These are phyloP conservation scores for Lichenothelia convexa DNA, from an alignment of 495 filamentous ascomycete species.

Conservation along the genomic window DNA sequence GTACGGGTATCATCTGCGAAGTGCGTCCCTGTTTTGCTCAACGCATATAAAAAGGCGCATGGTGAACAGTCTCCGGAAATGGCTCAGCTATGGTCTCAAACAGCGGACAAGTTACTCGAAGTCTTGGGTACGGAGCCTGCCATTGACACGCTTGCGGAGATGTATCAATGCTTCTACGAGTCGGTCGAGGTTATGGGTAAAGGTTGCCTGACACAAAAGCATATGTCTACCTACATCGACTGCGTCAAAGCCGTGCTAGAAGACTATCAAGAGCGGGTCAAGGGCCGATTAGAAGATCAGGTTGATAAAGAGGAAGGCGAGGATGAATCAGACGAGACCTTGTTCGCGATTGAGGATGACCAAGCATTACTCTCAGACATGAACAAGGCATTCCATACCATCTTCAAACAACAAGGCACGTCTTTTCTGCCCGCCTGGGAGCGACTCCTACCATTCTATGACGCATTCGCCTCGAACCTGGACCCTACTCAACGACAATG, in stretches of 20 bases:
- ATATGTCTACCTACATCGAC: conserved; percentile 76
- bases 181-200: conserved; percentile 86
- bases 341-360: conserved; percentile 92
- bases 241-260: conserved; percentile 65
- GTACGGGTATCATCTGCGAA: conserved; percentile 92
- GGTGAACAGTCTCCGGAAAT: conserved; percentile 59
- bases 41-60: conserved; percentile 80
- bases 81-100: conserved; percentile 60
- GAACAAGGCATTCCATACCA: conserved; percentile 99
- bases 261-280: conserved; percentile 78
- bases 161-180: conserved; percentile 99
- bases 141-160: conserved; percentile 90
- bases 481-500: conserved; percentile 94
- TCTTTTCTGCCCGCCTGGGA: conserved; percentile 78
- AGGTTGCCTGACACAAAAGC: conserved; percentile 52
- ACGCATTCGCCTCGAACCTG: conserved; percentile 59
- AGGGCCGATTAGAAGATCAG: conserved; percentile 57
- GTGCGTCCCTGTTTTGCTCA: conserved; percentile 82
- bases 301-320: conserved; percentile 55
- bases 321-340: conserved; percentile 55
- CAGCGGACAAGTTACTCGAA: conserved; percentile 79
- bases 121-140: conserved; percentile 89
- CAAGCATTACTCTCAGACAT: conserved; percentile 94
- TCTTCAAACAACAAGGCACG: conserved; percentile 87
- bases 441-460: conserved; percentile 64